phyloP scores from a whole-genome alignment of 805 yeast genomes.

The Wickerhamomyces bovis region DNA sequence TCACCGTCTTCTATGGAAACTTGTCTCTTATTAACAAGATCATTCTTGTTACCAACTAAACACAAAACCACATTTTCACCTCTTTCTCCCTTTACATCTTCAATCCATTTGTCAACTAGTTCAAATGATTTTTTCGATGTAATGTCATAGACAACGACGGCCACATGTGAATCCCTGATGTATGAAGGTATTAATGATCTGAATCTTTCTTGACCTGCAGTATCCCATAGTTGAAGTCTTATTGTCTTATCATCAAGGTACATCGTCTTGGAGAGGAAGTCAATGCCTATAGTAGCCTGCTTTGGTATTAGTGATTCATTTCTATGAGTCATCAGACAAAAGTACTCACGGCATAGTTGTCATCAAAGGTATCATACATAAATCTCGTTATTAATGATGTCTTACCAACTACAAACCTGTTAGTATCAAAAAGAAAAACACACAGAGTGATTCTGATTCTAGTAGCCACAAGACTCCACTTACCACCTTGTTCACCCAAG shows the following conservation, averaged over 20 bases:
- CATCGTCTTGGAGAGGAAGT: constrained; percentile 90
- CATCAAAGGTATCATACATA: constrained; percentile 96
- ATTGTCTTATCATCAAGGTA: constrained; percentile 94
- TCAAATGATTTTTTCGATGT: constrained; percentile 82
- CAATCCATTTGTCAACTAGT: constrained; percentile 85
- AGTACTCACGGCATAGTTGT: constrained; percentile 62
- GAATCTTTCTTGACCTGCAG: constrained; percentile 96
- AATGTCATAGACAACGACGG: constrained; percentile 91
- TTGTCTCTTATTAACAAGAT: constrained; percentile 73
- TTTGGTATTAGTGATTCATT: neutral
- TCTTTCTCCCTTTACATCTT: constrained; percentile 89
- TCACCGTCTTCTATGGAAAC: constrained; percentile 84
- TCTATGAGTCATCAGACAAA: neutral
- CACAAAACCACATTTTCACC: constrained; percentile 87
- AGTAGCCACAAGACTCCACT: neutral
- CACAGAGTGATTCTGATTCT: too few species aligned
- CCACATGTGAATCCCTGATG: constrained; percentile 95
- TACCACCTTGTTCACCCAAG: constrained; percentile 75
- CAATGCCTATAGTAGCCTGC: constrained; percentile 93
- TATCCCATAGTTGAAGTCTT: constrained; percentile 93
- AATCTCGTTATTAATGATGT: constrained; percentile 94
- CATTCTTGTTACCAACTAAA: constrained; percentile 88
- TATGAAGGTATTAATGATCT: constrained; percentile 92
- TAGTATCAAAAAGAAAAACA: too few species aligned
- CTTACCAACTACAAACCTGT: constrained; percentile 63